These are phyloP conservation scores for Alloteropsis angusta DNA, from an alignment of 202 grass and related monocot species.

Conservation along the genomic window DNA sequence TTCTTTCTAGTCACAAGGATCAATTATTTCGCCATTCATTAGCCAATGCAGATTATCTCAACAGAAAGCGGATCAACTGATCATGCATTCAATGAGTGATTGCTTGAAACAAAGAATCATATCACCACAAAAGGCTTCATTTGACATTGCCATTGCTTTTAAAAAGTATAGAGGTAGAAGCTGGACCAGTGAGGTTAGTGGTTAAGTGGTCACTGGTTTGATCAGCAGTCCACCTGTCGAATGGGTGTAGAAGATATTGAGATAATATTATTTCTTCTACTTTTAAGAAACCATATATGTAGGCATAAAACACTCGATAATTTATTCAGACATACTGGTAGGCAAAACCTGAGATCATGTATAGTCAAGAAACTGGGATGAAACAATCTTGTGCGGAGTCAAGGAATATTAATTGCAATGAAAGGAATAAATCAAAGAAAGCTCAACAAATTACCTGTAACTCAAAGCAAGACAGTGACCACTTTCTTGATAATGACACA, in stretches of 20 bases:
- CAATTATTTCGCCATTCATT: background rate
- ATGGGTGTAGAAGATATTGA: background rate
- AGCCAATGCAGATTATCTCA: background rate
- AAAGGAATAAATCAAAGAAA: slow-evolving; percentile 6
- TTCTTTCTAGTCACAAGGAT: background rate
- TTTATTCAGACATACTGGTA: background rate
- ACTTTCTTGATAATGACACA: slow-evolving; percentile 68
- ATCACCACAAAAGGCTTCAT: background rate
- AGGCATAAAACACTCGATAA: background rate
- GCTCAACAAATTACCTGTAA: slow-evolving; percentile 47
- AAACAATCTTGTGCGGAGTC: background rate
- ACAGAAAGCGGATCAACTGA: background rate
- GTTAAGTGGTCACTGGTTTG: background rate
- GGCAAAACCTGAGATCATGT: background rate
- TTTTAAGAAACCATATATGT: background rate
- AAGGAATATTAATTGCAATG: background rate
- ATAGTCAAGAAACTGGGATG: background rate
- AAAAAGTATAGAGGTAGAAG: background rate
- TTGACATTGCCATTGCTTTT: background rate
- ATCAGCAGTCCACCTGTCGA: background rate
- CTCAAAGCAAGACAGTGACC: slow-evolving; percentile 75
- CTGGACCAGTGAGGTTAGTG: background rate
- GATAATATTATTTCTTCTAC: background rate
- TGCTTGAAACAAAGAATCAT: background rate
- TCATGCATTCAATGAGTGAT: slow-evolving; percentile 7